Evolutionary conservation across 371 early-diverging fungal genomes (phyloP).

Genomic region (Mucor sp.): DNA sequence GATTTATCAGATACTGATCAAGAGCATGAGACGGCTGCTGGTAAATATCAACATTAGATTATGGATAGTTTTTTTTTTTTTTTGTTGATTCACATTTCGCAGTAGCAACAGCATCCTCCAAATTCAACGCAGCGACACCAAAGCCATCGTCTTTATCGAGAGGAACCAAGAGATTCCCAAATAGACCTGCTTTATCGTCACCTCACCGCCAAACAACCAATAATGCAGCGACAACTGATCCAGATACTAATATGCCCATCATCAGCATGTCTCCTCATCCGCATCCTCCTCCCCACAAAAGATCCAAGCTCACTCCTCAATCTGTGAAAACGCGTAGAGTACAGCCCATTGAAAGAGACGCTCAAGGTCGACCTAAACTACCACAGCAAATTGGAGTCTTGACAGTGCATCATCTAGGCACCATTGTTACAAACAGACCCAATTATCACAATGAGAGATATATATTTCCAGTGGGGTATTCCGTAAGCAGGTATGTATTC

Average conservation of each 20-base stretch:
- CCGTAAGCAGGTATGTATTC: constrained; percentile 51
- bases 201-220: background rate
- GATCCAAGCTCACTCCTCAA: constrained; percentile 38
- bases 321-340: constrained; percentile 48
- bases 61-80: too few relatives aligned
- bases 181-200: background rate
- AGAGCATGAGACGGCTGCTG: constrained; percentile 26
- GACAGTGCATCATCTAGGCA: constrained; percentile 75
- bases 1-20: constrained; percentile 26
- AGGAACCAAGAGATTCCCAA: constrained; percentile 8
- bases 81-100: background rate
- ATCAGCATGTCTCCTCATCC: constrained; percentile 8
- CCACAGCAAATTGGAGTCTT: constrained; percentile 85
- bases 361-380: constrained; percentile 69
- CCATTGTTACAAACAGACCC: constrained; percentile 76
- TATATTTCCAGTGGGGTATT: constrained; percentile 92
- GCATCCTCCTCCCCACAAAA: constrained; percentile 52
- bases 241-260: constrained; percentile 6
- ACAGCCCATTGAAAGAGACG: constrained; percentile 70
- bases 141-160: background rate
- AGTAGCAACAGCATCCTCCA: background rate
- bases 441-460: constrained; percentile 89
- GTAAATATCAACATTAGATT: background rate
- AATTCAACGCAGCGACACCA: background rate
- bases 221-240: background rate